Evolutionary conservation across 1,284 basidiomycete genomes (phyloP).

Genomic region (Cryptococcus jaspeensis): DNA sequence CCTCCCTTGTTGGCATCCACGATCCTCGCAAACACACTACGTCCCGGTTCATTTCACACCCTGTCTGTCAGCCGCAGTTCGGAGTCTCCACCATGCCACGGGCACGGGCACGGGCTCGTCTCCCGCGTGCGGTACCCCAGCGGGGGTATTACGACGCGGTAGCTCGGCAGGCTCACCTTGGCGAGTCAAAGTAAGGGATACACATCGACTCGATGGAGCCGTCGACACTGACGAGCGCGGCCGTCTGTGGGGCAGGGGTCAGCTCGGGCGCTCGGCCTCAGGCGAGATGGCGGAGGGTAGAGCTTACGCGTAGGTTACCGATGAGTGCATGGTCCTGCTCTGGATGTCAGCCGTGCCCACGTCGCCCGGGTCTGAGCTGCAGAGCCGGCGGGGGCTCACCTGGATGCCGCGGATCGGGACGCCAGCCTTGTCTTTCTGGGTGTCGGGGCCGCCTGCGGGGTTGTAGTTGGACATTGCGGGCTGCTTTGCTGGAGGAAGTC

Average conservation of each 20-base stretch:
- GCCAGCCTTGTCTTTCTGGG: constrained; percentile 20
- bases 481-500: not conserved
- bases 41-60: too few species aligned
- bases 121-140: too few species aligned
- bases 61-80: too few species aligned
- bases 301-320: constrained; percentile 47
- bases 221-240: constrained; percentile 51
- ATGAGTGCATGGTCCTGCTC: constrained; percentile 53
- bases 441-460: not conserved
- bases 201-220: constrained; percentile 71
- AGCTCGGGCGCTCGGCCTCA: not conserved
- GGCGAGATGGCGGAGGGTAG: not conserved
- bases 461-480: not conserved
- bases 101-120: too few species aligned
- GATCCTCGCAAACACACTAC: constrained; percentile 69
- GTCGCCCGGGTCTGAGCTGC: not conserved
- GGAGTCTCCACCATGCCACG: too few species aligned
- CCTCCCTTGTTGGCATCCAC: constrained; percentile 66
- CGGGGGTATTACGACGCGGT: too few species aligned
- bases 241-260: constrained; percentile 34
- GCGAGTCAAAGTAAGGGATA: constrained; percentile 88
- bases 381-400: constrained; percentile 10
- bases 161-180: constrained; percentile 46
- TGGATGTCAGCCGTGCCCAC: constrained; percentile 13
- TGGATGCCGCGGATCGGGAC: constrained; percentile 35